Conservation (phyloP, 345 rosid genomes). For the Eucalyptus sideroxylon region DNA sequence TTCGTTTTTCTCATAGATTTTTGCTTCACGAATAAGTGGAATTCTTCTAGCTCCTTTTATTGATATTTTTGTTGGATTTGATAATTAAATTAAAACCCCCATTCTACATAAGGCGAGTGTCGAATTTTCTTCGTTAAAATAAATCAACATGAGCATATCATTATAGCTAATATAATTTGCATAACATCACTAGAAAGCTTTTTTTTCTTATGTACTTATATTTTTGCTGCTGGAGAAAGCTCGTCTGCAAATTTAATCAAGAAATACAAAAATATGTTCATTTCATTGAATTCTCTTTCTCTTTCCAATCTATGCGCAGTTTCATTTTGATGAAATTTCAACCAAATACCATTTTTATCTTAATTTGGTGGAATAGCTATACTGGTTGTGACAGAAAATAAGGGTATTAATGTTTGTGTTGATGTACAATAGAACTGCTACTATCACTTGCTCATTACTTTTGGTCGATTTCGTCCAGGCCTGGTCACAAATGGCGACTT, state of each 20-base stretch:
- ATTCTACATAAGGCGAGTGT: not conserved
- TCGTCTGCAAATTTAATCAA: too few relatives aligned
- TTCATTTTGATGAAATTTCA: not conserved
- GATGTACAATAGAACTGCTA: not conserved
- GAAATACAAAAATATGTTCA: not conserved
- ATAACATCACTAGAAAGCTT: not conserved
- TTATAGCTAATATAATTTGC: not conserved
- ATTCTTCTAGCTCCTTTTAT: not conserved
- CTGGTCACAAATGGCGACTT: conserved; percentile 69
- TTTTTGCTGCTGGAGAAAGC: too few relatives aligned
- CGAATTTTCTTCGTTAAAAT: not conserved
- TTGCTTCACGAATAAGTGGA: not conserved
- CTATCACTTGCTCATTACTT: not conserved
- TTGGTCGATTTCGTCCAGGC: conserved; percentile 18
- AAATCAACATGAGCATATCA: not conserved
- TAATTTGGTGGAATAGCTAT: not conserved
- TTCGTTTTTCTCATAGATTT: not conserved
- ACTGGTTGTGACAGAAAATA: not conserved
- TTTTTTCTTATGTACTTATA: not conserved
- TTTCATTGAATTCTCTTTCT: not conserved
- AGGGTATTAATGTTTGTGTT: not conserved
- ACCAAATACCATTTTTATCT: not conserved
- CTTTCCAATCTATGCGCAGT: not conserved
- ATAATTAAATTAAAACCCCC: not conserved
- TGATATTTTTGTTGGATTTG: not conserved